Base-by-base conservation (phyloP, 2,329 filamentous ascomycete genomes). In the Talaromyces marneffei region DNA sequence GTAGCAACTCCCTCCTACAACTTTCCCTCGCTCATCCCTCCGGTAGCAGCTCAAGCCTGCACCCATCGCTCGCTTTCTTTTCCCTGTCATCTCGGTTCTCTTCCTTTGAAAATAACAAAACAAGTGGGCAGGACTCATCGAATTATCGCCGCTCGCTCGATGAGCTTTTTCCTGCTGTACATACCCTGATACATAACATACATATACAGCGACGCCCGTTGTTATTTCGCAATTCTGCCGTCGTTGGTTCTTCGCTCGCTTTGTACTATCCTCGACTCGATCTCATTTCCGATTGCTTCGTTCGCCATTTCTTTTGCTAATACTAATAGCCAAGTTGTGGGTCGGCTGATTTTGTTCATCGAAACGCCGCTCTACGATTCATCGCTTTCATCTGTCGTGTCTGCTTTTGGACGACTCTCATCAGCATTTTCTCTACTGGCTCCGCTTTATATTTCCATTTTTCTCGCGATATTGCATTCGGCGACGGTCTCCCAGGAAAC, bases 51-150 rank as follows among this genome's bases (percentile, higher is more conserved):
- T 29, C 42, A 58, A 29, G 27, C 9, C 56, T 58, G 42, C 42
- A 7, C n/a, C 18, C 31, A 58, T 39, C 56, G 25, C 42, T 58
- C 56, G 56, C 56, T 58, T 57, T 48, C 40, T 46, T 56, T 29
- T 27, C 27, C 37, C 37, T 10, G 35, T 40, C 37, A 18, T 20
- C 33, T n/a, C 56, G 27, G 12, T 37, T 46, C 18, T 10, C 33
- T 29, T 37, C 14, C 29, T 29, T 50, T n/a, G 9, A 35, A n/a
- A n/a, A 31, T 2, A 33, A 58, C 31, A 42, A 50, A 18, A 5
- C 48, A 27, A 50, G 42, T 46, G 42, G 31, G 56, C 56, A 39
- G 42, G 40, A 27, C 42, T 58, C 31, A 52, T 46, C 31, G 29
- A 25, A 8, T 46, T 23, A 27, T 37, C 42, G 56, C 42, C 56